Conservation (phyloP, 75 land plant species). For the Azolla pinnata region DNA sequence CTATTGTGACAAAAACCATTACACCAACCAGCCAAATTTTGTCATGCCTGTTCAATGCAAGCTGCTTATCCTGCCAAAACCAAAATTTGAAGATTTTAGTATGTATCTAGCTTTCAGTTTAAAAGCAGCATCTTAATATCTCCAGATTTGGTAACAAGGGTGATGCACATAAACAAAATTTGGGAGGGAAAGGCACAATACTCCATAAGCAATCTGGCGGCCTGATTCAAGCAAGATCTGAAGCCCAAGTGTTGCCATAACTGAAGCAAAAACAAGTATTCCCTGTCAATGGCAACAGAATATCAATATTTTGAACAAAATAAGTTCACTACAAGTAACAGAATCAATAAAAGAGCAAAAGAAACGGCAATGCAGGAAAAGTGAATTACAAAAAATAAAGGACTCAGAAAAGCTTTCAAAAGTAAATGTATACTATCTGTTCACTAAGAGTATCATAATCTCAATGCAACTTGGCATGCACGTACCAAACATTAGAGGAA, state of each 20-base stretch:
- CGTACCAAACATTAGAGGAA: too few relatives aligned
- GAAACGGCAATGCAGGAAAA: too few relatives aligned
- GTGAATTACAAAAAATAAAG: too few relatives aligned
- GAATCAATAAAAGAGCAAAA: too few relatives aligned
- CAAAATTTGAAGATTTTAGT: too few relatives aligned
- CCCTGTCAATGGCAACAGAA: slow-evolving; percentile 45
- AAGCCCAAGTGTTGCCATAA: slow-evolving; percentile 90
- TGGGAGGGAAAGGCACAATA: slow-evolving; percentile 1
- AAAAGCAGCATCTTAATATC: not conserved
- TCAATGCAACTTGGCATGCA: too few relatives aligned
- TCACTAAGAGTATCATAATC: too few relatives aligned
- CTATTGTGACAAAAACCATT: slow-evolving; percentile 73
- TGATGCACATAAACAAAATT: too few relatives aligned
- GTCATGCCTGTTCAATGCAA: slow-evolving; percentile 31
- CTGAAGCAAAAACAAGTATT: slow-evolving; percentile 90
- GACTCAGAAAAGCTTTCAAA: too few relatives aligned
- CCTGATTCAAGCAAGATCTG: slow-evolving; percentile 69
- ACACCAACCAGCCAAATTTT: slow-evolving; percentile 77
- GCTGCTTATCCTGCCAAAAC: slow-evolving; percentile 22
- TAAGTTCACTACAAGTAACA: too few relatives aligned
- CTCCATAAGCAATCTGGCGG: slow-evolving; percentile 40
- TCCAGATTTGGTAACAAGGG: not conserved
- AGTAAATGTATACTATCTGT: too few relatives aligned
- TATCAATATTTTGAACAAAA: too few relatives aligned
- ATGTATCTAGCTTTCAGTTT: not conserved